Percentiles rank a stretch among this genome's conserved stretches.
Evolutionary conservation across 352 stramenopile species (phyloP).

Genomic region (Albugo candida): DNA sequence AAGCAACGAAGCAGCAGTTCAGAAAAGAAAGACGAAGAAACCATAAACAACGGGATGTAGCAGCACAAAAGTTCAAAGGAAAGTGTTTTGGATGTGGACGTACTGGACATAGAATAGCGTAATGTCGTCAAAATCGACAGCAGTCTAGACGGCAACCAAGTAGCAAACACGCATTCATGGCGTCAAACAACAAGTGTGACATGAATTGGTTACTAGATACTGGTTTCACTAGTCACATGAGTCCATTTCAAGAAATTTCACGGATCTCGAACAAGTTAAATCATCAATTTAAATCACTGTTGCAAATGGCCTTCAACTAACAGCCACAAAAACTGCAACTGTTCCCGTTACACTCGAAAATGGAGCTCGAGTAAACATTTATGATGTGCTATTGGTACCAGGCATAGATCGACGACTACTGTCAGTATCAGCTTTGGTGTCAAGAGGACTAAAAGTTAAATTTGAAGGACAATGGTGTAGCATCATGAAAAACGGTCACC

Average conservation of each 20-base stretch:
- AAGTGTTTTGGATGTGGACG: not conserved
- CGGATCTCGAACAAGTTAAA: not conserved
- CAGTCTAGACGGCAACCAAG: not conserved
- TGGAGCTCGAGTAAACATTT: conserved; percentile 6
- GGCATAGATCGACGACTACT: conserved; percentile 7
- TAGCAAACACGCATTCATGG: not conserved
- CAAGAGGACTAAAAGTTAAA: too few species aligned
- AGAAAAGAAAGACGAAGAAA: not conserved
- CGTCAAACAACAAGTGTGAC: not conserved
- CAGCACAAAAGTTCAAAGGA: not conserved
- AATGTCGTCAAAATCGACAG: not conserved
- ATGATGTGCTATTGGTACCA: conserved; percentile 9
- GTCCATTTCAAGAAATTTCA: too few species aligned
- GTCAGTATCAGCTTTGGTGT: conserved; percentile 1
- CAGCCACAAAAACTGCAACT: conserved; percentile 1
- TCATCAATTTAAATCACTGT: conserved; percentile 4
- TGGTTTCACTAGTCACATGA: conserved; percentile 13
- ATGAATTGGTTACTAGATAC: conserved; percentile 8
- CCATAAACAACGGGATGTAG: too few species aligned
- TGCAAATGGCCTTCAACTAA: conserved; percentile 4
- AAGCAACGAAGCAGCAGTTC: not conserved
- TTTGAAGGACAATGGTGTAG: too few species aligned
- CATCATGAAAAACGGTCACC: too few species aligned
- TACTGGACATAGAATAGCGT: not conserved
- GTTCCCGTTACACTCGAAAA: conserved; percentile 2